phyloP scores from a whole-genome alignment of 1,139 yeast species.

The Hemisphaericaspora lyxosophila region DNA sequence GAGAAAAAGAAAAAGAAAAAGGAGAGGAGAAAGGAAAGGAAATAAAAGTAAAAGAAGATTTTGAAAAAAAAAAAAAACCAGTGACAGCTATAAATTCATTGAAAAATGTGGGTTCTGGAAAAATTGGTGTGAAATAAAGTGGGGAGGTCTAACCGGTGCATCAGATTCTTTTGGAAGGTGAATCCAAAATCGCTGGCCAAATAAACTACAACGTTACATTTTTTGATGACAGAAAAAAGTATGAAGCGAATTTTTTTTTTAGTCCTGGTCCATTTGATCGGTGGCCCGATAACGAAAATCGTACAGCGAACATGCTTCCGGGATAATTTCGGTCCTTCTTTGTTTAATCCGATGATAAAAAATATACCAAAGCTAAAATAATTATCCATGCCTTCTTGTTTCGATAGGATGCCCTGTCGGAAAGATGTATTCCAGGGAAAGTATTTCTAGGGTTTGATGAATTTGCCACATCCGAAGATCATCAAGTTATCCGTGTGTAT shows the following conservation, averaged over 20 bases:
- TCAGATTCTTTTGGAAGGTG: not conserved
- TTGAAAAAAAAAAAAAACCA: too few relatives aligned
- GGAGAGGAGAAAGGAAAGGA: not conserved
- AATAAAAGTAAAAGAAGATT: not conserved
- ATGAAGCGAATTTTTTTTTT: not conserved
- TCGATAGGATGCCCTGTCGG: too few relatives aligned
- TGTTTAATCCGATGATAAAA: not conserved
- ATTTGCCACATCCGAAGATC: too few relatives aligned
- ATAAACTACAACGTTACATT: not conserved
- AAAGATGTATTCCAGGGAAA: too few relatives aligned
- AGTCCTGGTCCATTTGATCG: not conserved
- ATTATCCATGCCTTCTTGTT: not conserved
- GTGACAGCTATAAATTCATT: too few relatives aligned
- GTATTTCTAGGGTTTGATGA: too few relatives aligned
- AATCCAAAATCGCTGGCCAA: not conserved
- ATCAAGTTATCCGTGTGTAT: too few relatives aligned
- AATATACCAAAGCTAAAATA: not conserved
- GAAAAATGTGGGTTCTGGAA: not conserved
- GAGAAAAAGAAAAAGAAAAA: not conserved
- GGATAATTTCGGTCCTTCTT: not conserved
- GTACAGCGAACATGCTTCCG: too few relatives aligned
- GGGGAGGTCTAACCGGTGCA: not conserved
- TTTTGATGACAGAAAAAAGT: not conserved
- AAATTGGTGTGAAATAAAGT: not conserved
- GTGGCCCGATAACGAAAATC: too few relatives aligned